phyloP scores from a whole-genome alignment of 805 yeast species.

The Nakazawaea ambrosiae region DNA sequence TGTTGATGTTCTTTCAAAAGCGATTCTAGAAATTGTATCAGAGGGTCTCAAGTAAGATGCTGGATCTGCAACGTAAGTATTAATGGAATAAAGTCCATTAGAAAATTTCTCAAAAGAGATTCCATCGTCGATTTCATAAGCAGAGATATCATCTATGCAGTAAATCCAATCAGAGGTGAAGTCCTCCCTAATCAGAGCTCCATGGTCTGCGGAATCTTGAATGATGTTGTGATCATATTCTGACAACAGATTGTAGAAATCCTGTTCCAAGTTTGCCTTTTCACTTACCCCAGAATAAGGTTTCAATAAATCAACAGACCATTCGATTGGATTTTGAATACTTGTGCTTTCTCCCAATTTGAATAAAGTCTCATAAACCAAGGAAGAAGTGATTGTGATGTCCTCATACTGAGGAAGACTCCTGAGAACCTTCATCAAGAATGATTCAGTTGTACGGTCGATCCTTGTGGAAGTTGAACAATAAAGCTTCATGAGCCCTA shows the following conservation, averaged over 20 bases:
- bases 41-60: constrained; percentile 48
- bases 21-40: constrained; percentile 39
- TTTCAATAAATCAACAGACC: constrained; percentile 38
- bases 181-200: constrained; percentile 25
- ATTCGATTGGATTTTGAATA: constrained; percentile 42
- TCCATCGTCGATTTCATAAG: constrained; percentile 94
- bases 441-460: constrained; percentile 41
- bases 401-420: constrained; percentile 22
- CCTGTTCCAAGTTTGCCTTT: constrained; percentile 36
- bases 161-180: constrained; percentile 48
- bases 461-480: constrained; percentile 42
- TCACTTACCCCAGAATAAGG: constrained; percentile 36
- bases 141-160: constrained; percentile 75
- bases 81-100: constrained; percentile 33
- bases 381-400: constrained; percentile 42
- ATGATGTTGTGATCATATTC: not conserved
- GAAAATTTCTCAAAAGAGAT: constrained; percentile 42
- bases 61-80: constrained; percentile 86
- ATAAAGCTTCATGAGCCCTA: constrained; percentile 45
- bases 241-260: constrained; percentile 28
- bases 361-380: constrained; percentile 44
- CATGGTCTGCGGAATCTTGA: constrained; percentile 1
- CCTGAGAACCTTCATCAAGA: constrained; percentile 34
- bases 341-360: constrained; percentile 21
- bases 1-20: constrained; percentile 56